Evolutionary conservation across 805 yeast species (phyloP), one percentile per base, ranked within the genome.

Genomic region (Yarrowia sp.): DNA sequence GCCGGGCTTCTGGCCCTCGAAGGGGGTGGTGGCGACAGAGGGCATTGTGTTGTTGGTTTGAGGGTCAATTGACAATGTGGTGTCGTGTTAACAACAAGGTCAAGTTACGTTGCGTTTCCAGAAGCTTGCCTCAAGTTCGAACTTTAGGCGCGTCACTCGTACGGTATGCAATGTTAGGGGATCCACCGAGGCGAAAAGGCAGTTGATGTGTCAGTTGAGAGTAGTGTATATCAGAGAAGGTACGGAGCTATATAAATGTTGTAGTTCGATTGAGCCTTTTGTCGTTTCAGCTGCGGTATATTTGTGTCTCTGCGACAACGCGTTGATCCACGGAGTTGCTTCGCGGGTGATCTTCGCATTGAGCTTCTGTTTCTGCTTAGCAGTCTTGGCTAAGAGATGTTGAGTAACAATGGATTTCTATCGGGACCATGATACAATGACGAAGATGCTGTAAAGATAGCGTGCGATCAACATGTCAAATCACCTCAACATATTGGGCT

Each of bases 1-100:
- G 45, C 99, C 99, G 12, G 99, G 98, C 78, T 93, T 95, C 79
- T 94, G 99, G 80, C 93, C 99, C 52, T 80, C 83, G 79, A 86
- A 94, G 0, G 97, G 88, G 12, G 84, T 86, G 26, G 98, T 93
- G 46, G 84, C 76, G 52, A 91, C 82, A 8, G 72, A 70, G 49
- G 67, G 55, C 67, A 63, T 63, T 63, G 55, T 41, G 45, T 38
- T 12, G 5, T 16, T 43, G 26, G 32, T 22, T 38, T 8, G 52
- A 15, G 53, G 15, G 59, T 38, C 10, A 22, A 19, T 4, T 19
- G 59, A 40, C 59, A 55, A 55, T 19, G 59, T 19, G 11, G 63
- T 22, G 63, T 56, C 48, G 63, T 42, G 63, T 41, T n/a, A 38
- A 26, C 32, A 22, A 53, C 43, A 22, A 22, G 35, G 45, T 40